These are phyloP conservation scores for Talaromyces wortmannii DNA, from an alignment of 495 filamentous ascomycete genomes.

Conservation along the genomic window DNA sequence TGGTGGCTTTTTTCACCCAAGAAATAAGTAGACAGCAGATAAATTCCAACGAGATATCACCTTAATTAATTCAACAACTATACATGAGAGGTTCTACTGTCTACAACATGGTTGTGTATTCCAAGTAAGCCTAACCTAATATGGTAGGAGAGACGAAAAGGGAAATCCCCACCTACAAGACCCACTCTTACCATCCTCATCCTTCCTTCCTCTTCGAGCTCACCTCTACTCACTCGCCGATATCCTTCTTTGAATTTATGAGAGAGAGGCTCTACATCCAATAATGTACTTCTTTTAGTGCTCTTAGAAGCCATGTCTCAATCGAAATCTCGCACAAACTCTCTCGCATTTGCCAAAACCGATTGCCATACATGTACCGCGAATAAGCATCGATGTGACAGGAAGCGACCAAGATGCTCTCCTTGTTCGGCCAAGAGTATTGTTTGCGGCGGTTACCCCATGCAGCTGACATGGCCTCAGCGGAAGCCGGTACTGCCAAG, in stretches of 20 bases:
- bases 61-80: too few relatives aligned
- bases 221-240: too few relatives aligned
- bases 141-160: not conserved
- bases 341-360: conserved; percentile 2
- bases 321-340: not conserved
- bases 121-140: not conserved
- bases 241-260: too few relatives aligned
- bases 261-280: too few relatives aligned
- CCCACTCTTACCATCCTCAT: too few relatives aligned
- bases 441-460: not conserved
- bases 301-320: not conserved
- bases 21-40: too few relatives aligned
- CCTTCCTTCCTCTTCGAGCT: too few relatives aligned
- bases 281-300: too few relatives aligned
- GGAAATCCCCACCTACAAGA: not conserved
- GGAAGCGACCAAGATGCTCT: conserved; percentile 1
- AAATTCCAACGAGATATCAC: too few relatives aligned
- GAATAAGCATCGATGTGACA: not conserved
- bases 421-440: not conserved
- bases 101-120: too few relatives aligned
- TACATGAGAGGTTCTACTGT: too few relatives aligned
- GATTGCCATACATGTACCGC: conserved; percentile 1
- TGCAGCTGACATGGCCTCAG: conserved; percentile 1
- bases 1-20: too few relatives aligned
- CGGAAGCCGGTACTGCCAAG: not conserved